Percentiles rank a stretch among this genome's conserved stretches.
Conservation (phyloP, 345 rosid species). For the Lepidium africanum region DNA sequence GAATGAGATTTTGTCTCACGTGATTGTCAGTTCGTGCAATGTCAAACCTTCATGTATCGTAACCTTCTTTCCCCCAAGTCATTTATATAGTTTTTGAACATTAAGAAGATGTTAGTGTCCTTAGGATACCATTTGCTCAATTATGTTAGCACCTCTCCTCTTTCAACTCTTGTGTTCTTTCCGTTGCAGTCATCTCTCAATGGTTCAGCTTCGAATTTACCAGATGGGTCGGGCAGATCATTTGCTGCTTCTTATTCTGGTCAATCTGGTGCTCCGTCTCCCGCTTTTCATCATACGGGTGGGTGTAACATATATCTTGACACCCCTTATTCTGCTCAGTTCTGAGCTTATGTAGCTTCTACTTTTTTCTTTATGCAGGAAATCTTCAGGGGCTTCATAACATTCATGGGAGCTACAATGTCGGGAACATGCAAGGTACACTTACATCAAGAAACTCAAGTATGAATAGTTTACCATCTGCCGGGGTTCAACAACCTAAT, state of each 20-base stretch:
- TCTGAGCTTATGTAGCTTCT: neutral
- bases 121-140: neutral
- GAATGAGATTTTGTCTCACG: constrained; percentile 55
- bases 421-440: constrained; percentile 81
- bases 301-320: constrained; percentile 20
- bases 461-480: constrained; percentile 65
- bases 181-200: constrained; percentile 75
- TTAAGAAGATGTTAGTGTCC: neutral
- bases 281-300: constrained; percentile 75
- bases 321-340: neutral
- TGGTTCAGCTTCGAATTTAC: constrained; percentile 84
- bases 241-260: constrained; percentile 81
- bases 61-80: neutral
- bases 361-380: constrained; percentile 37
- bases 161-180: constrained; percentile 3
- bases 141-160: neutral
- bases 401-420: constrained; percentile 84
- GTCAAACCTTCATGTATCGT: constrained; percentile 89
- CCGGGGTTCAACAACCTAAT: constrained; percentile 83
- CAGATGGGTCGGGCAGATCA: constrained; percentile 68
- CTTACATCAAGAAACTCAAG: constrained; percentile 87
- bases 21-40: constrained; percentile 52
- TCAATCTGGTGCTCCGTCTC: constrained; percentile 89
- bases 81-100: neutral
- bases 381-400: constrained; percentile 83